Evolutionary conservation across 2,329 filamentous ascomycete genomes (phyloP), one percentile per base, ranked within the genome.

Genomic region (Ascosphaera apis): DNA sequence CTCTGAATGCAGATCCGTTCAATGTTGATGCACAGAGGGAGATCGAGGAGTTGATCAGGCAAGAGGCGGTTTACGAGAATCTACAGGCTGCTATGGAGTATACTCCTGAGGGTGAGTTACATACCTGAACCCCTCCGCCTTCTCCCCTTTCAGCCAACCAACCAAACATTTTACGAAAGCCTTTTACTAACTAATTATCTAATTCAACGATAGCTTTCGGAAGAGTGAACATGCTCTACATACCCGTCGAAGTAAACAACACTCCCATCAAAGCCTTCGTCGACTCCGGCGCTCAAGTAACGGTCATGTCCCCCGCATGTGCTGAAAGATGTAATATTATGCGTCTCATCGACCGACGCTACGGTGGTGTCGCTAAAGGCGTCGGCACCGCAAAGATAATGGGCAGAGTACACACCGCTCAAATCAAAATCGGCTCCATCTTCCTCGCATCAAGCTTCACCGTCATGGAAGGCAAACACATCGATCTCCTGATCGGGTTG

Each of bases 381-480:
- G 88, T 98, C 2, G 88, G 88, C 37, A 95, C 88, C 1, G 88
- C 88, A 16, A 78, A 75, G 39, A 95, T 98, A 46, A 74, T 98
- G 15, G 88, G 88, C 21, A 80, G 88, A 36, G 88, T 98, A 3
- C 88, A 98, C 55, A 82, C 81, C 15, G 88, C 88, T 7, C 82
- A 86, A 55, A 91, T 98, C 55, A 86, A 81, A 55, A 88, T 98
- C 45, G 88, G 86, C 36, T 72, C 68, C 31, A 69, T 86, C 42
- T 83, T 82, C 51, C 64, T 98, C 45, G 76, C 86, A 2, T 95
- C 84, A 59, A 88, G 83, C 40, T 98, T 98, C 55, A 98, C 88
- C 2, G 88, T 98, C 50, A 98, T 98, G 88, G 88, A 98, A 59
- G 88, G 88, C 43, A 98, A 95, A 57, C 74, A 82, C 36, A 88